Base-by-base conservation (phyloP, 495 filamentous ascomycete species). In the Daldinia caldariorum region DNA sequence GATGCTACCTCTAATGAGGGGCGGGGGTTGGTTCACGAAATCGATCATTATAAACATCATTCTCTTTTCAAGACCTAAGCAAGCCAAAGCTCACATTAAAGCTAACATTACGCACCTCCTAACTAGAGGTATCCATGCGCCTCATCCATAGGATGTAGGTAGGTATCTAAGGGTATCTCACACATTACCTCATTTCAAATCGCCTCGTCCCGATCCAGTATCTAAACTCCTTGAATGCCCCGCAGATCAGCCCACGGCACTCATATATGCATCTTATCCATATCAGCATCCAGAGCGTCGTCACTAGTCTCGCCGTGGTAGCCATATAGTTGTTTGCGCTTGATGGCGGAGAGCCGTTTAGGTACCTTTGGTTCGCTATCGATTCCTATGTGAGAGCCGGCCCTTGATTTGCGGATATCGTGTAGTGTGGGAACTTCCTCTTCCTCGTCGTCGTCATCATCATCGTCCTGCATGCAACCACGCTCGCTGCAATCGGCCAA, bases 261-360 rank as follows among this genome's bases (percentile, higher is more conserved):
- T 54, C 55, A 69, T 14, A 77, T 39, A 31, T 69, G 68, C 63
- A 77, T 75, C 54, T 72, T 69, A 34, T 75, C 70, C 72, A 78
- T 64, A 35, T 65, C 68, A 9, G 67, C 41, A 41, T 66, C 56
- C 20, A 75, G 49, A 9, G 38, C 53, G 14, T 18, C 53, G 14
- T 18, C 22, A 13, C 31, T 32, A 4, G 29, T 45, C 51, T 51
- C 64, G 37, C 31, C 26, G 18, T 32, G 34, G 0, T 51, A 35
- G 9, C 56, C 39, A 18, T 63, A 54, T 0, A 51, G 51, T 20
- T 67, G 66, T 38, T 70, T 57, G 4, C 59, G 53, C 56, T 53
- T 69, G 7, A 69, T 13, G 13, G 57, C 34, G 4, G 65, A 66
- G 2, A 66, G 49, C 55, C 62, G 58, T 54, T 69, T 69, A 1